phyloP scores from a whole-genome alignment of 805 yeast genomes.

The Clavispora asparagi region DNA sequence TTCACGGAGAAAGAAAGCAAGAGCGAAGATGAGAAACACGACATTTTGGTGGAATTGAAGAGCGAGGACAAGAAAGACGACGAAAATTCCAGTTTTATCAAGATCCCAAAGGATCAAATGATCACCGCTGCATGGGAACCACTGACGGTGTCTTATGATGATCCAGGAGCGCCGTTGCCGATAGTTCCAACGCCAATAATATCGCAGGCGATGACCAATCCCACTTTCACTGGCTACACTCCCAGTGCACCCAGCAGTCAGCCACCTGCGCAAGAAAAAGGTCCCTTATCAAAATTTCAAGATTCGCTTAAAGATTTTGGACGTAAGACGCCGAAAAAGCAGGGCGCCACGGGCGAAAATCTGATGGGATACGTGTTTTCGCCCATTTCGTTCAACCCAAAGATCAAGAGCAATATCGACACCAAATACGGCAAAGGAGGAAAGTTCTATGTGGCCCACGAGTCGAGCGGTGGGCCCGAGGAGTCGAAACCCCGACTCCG shows the following conservation, averaged over 20 bases:
- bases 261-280: neutral
- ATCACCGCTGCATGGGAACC: conserved; percentile 24
- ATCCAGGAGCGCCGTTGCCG: conserved; percentile 84
- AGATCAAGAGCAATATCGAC: conserved; percentile 70
- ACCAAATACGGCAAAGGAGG: conserved; percentile 89
- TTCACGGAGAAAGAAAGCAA: no score
- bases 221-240: conserved; percentile 7
- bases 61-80: neutral
- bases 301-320: neutral
- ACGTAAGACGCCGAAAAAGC: neutral
- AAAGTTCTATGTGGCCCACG: conserved; percentile 62
- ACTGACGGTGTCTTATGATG: conserved; percentile 40
- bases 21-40: neutral
- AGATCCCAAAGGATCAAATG: conserved; percentile 58
- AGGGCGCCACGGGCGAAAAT: neutral
- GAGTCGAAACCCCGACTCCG: conserved; percentile 5
- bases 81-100: conserved; percentile 23
- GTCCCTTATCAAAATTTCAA: neutral
- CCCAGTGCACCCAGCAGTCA: neutral
- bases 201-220: conserved; percentile 19
- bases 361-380: conserved; percentile 61
- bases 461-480: conserved; percentile 11
- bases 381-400: conserved; percentile 76
- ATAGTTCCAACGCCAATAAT: conserved; percentile 45
- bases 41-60: neutral